These are phyloP conservation scores for Saccharomyces hybrid DNA, from an alignment of 1,139 yeast species.

Conservation along the genomic window DNA sequence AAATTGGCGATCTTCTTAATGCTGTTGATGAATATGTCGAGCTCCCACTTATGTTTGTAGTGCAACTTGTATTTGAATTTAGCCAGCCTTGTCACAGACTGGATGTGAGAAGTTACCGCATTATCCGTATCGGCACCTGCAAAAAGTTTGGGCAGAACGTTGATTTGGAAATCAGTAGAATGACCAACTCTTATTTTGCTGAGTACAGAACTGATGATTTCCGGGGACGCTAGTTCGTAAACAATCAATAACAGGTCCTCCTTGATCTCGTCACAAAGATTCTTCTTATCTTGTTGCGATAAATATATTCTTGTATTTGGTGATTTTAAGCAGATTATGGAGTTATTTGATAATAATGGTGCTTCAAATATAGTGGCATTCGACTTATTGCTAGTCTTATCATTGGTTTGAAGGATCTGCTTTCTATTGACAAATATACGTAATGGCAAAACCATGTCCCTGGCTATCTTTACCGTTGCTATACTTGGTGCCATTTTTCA, in stretches of 20 bases:
- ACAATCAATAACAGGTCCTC: conserved; percentile 24
- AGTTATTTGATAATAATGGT: conserved; percentile 30
- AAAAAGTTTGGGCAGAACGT: conserved; percentile 12
- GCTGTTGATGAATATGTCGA: conserved; percentile 25
- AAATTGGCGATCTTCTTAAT: conserved; percentile 20
- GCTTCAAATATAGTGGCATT: conserved; percentile 24
- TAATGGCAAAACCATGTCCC: conserved; percentile 21
- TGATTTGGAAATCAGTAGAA: conserved; percentile 18
- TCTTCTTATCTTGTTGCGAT: conserved; percentile 26
- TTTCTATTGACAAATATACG: conserved; percentile 28
- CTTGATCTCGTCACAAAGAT: conserved; percentile 22
- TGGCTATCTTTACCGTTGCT: conserved; percentile 21
- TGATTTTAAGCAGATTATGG: conserved; percentile 28
- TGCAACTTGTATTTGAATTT: conserved; percentile 23
- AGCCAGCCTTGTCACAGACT: conserved; percentile 20
- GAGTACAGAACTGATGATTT: conserved; percentile 14
- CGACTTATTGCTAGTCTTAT: conserved; percentile 6
- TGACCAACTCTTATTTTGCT: conserved; percentile 26
- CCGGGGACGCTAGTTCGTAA: conserved; percentile 25
- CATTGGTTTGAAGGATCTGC: conserved; percentile 19
- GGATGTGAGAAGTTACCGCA: conserved; percentile 13
- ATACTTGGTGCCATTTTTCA: conserved; percentile 16
- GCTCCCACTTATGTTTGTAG: conserved; percentile 27
- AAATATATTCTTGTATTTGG: conserved; percentile 25
- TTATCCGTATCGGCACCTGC: conserved; percentile 5